Conservation (phyloP, 371 early-diverging fungal species). For the Capillidium rhysosporum region DNA sequence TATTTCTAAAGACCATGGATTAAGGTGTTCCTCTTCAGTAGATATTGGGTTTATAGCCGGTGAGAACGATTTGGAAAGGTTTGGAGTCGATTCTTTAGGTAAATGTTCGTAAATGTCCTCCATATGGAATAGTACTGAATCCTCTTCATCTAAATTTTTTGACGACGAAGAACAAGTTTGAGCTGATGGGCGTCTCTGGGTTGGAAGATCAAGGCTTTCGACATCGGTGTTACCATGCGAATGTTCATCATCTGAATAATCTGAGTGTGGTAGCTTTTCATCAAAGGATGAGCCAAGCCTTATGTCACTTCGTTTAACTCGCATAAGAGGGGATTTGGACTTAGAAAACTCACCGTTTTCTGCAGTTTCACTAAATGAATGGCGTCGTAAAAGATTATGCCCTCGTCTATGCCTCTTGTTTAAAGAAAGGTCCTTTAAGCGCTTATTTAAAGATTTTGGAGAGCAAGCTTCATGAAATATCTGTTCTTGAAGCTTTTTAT, state of each 20-base stretch:
- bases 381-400: constrained; percentile 5
- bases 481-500: constrained; percentile 34
- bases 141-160: constrained; percentile 1
- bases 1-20: constrained; percentile 35
- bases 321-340: constrained; percentile 11
- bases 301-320: constrained; percentile 9
- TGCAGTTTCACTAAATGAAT: constrained; percentile 13
- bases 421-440: constrained; percentile 8
- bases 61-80: not conserved
- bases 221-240: not conserved
- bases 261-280: not conserved
- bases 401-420: not conserved
- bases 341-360: constrained; percentile 9
- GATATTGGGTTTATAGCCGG: not conserved
- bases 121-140: constrained; percentile 16
- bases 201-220: not conserved
- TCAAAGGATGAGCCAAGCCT: constrained; percentile 1
- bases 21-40: constrained; percentile 7
- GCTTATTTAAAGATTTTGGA: constrained; percentile 34
- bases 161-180: not conserved
- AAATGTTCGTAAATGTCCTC: constrained; percentile 12
- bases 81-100: not conserved
- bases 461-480: constrained; percentile 58
- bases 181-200: not conserved
- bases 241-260: not conserved